phyloP scores from a whole-genome alignment of 164 flowering plant species.

The Chimonanthus salicifolius region DNA sequence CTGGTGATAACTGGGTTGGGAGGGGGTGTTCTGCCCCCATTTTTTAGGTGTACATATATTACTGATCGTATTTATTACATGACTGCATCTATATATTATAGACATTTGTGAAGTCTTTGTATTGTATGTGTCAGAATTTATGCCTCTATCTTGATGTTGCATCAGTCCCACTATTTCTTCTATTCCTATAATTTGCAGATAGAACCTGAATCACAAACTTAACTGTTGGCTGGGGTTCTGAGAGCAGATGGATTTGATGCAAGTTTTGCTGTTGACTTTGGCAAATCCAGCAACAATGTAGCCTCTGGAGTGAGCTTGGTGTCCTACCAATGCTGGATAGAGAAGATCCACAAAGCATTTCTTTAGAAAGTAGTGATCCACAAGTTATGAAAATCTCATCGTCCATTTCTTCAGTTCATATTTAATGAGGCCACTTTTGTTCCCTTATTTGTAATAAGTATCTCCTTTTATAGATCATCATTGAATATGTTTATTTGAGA shows the following conservation, averaged over 20 bases:
- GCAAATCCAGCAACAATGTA: conserved; percentile 50
- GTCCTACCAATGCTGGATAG: conserved; percentile 82
- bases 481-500: no score
- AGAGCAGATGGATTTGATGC: conserved; percentile 99
- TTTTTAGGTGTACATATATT: no score
- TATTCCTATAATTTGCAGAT: conserved; percentile 45
- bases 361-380: conserved; percentile 76
- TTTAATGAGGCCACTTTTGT: conserved; percentile 3
- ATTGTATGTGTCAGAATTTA: no score
- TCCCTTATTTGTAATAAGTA: no score
- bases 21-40: no score
- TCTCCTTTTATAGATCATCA: no score
- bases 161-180: not conserved
- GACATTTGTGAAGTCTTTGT: no score
- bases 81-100: no score
- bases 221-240: conserved; percentile 93
- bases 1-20: no score
- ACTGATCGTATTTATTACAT: no score
- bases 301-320: conserved; percentile 66
- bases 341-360: conserved; percentile 88
- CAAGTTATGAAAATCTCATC: conserved; percentile 51
- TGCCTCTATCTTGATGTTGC: no score
- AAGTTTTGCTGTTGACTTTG: conserved; percentile 74
- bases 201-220: conserved; percentile 90
- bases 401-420: conserved; percentile 45